Evolutionary conservation across 2,329 filamentous ascomycete species (phyloP), one percentile per base, ranked within the genome.

Genomic region (Fusarium transvaalense): DNA sequence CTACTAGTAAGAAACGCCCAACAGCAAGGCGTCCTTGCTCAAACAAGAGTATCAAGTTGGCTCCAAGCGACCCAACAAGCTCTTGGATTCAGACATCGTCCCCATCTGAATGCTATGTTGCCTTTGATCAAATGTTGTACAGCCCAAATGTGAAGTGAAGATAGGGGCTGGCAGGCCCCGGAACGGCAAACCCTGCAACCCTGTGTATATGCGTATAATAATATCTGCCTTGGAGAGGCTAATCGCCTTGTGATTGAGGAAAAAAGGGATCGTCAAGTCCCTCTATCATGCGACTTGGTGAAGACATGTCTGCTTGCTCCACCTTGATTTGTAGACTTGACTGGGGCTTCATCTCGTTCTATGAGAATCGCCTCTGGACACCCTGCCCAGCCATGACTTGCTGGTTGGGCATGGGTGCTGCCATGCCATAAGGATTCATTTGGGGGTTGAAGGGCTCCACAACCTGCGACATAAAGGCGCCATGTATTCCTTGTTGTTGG

Each of bases 401-500:
- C 71, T 88, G 85, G 61, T 81, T 82, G 6, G 81, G 74, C 62
- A 88, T 85, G 1, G 83, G 80, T 6, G 81, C 83, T 10, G 80
- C 83, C 85, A 89, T 88, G 42, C 83, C 84, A 68, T 89, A 89
- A 0, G 86, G 85, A 66, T 88, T 88, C 77, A 88, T 86, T 69
- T 87, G 85, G 0, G 82, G 78, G 58, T 85, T 84, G 67, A 82
- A 87, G 1, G 84, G 81, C 61, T 88, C 85, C 72, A 87, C 84
- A 15, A 83, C 79, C 69, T 85, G 85, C 45, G 86, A 84, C 82
- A 89, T 85, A 67, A 83, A 88, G 2, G 82, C 82, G 6, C 82
- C 81, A 52, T 88, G 85, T 3, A 96, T 82, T 25, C 80, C 80
- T 78, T 97, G 94, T 45, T 93, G 90, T 77, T 97, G 92, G 5